Conservation (phyloP, 129 eudicot genomes). For the Centaurea solstitialis region DNA sequence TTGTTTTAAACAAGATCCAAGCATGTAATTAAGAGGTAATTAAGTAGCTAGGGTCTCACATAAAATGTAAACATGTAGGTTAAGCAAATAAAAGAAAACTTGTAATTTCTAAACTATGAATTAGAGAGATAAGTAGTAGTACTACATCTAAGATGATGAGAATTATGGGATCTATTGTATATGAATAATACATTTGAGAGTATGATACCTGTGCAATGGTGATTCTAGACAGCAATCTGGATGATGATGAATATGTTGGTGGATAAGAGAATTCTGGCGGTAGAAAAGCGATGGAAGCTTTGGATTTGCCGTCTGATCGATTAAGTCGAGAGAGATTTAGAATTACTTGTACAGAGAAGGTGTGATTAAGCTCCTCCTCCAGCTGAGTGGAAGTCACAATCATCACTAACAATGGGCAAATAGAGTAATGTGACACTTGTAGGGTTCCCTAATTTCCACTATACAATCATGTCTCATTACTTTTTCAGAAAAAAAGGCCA, state of each 20-base stretch:
- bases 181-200: not conserved
- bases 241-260: not conserved
- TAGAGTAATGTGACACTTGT: not conserved
- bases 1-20: not conserved
- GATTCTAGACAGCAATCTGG: not conserved
- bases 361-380: too few relatives aligned
- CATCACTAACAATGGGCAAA: not conserved
- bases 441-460: not conserved
- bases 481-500: not conserved
- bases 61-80: not conserved
- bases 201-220: not conserved
- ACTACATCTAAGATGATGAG: not conserved
- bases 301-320: not conserved
- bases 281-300: not conserved
- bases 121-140: not conserved
- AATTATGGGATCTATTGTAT: not conserved
- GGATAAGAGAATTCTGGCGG: not conserved
- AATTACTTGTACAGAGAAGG: too few relatives aligned
- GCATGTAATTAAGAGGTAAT: not conserved
- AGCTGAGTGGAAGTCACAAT: not conserved
- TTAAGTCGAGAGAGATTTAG: not conserved
- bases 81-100: not conserved
- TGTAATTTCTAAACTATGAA: not conserved
- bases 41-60: not conserved
- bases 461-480: not conserved